Conservation (phyloP, 345 rosid genomes). For the Rhodamnia rubescens region DNA sequence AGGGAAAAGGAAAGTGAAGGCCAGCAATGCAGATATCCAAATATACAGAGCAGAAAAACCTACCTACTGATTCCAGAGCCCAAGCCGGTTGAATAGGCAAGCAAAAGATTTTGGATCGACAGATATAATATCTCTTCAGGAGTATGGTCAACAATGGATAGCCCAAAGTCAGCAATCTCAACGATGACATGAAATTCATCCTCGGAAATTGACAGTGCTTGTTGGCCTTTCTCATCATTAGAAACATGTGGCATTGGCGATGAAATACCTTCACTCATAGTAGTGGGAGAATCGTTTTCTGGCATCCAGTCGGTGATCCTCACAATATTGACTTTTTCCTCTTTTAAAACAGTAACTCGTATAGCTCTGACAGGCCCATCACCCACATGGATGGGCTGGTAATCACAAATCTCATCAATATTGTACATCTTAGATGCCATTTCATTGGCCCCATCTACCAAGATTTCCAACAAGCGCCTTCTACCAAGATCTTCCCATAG, state of each 20-base stretch:
- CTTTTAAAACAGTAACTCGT: slow-evolving; percentile 67
- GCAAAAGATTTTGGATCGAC: slow-evolving; percentile 72
- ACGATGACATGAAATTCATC: slow-evolving; percentile 79
- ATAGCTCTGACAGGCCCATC: slow-evolving; percentile 62
- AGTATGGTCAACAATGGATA: slow-evolving; percentile 84
- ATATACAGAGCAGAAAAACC: not conserved
- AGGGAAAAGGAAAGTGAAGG: not conserved
- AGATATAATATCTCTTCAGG: slow-evolving; percentile 92
- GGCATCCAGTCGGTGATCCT: slow-evolving; percentile 95
- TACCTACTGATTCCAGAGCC: slow-evolving; percentile 88
- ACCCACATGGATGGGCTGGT: slow-evolving; percentile 42
- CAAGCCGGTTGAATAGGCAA: slow-evolving; percentile 85
- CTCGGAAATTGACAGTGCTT: slow-evolving; percentile 25
- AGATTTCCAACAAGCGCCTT: slow-evolving; percentile 54
- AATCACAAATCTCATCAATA: slow-evolving; percentile 81
- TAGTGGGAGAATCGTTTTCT: slow-evolving; percentile 51
- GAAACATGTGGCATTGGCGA: slow-evolving; percentile 28
- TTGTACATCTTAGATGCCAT: slow-evolving; percentile 44
- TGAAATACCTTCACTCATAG: slow-evolving; percentile 19
- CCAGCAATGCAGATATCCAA: not conserved
- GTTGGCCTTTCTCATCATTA: slow-evolving; percentile 36
- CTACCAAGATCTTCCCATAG: slow-evolving; percentile 96
- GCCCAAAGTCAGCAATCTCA: slow-evolving; percentile 91
- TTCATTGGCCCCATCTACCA: slow-evolving; percentile 62
- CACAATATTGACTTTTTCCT: slow-evolving; percentile 69